A percentile compares a stretch with the other conserved stretches of the same genome.
phyloP scores from a whole-genome alignment of 1,284 basidiomycete species.

The Takashimella koratensis region DNA sequence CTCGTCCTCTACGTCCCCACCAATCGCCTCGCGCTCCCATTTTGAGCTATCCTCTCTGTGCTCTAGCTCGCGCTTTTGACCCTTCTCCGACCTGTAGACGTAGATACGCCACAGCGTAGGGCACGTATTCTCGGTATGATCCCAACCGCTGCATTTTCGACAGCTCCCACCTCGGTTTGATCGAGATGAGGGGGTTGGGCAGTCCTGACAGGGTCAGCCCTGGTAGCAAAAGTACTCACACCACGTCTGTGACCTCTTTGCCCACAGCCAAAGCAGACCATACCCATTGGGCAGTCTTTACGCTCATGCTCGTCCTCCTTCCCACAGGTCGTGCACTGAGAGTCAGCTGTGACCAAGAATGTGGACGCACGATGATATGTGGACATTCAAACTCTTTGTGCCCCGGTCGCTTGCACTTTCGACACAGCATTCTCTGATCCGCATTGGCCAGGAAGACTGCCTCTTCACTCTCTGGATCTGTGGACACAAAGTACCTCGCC shows the following conservation, averaged over 20 bases:
- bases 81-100: conserved; percentile 63
- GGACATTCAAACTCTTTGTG: conserved; percentile 35
- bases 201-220: conserved; percentile 57
- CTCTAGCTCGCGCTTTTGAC: conserved; percentile 55
- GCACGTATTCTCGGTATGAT: conserved; percentile 73
- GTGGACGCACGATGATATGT: conserved; percentile 33
- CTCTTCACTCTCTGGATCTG: conserved; percentile 23
- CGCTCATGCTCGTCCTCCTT: conserved; percentile 78
- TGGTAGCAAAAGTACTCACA: conserved; percentile 51
- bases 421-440: conserved; percentile 39
- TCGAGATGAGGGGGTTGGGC: conserved; percentile 59
- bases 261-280: conserved; percentile 80
- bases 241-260: conserved; percentile 78
- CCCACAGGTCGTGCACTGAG: conserved; percentile 81
- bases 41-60: conserved; percentile 20
- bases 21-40: conserved; percentile 40
- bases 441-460: conserved; percentile 39
- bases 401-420: conserved; percentile 41
- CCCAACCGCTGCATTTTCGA: conserved; percentile 60
- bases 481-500: conserved; percentile 35
- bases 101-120: conserved; percentile 85
- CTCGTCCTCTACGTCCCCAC: conserved; percentile 41
- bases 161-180: conserved; percentile 37
- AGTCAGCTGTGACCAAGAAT: conserved; percentile 3
- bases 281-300: conserved; percentile 74